Conservation (phyloP, 1,284 basidiomycete species). For the Phellopilus nigrolimitatus region DNA sequence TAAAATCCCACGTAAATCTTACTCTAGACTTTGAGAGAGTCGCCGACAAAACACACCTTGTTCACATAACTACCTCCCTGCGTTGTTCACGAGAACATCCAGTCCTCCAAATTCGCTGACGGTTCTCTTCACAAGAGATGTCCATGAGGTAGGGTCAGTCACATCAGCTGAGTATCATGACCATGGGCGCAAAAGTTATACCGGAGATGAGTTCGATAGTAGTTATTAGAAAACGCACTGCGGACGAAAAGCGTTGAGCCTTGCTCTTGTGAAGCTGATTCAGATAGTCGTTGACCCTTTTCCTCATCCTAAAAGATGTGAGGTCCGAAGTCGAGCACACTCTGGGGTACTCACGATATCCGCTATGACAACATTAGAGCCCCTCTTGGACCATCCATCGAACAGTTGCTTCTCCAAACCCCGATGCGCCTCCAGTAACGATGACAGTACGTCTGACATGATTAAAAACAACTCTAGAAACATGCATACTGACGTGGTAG, state of each 20-base stretch:
- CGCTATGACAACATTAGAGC: slow-evolving; percentile 18
- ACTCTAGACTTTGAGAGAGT: not conserved
- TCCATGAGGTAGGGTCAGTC: slow-evolving; percentile 12
- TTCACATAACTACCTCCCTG: slow-evolving; percentile 17
- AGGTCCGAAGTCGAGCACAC: not conserved
- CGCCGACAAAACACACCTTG: slow-evolving; percentile 4
- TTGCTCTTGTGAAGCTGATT: not conserved
- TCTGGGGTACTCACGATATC: slow-evolving; percentile 7
- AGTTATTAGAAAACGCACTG: slow-evolving; percentile 10
- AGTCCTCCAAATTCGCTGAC: slow-evolving; percentile 11
- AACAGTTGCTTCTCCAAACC: slow-evolving; percentile 16
- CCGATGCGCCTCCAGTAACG: slow-evolving; percentile 18
- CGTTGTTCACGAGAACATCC: slow-evolving; percentile 18
- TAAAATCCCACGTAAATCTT: slow-evolving; percentile 2
- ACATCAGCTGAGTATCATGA: slow-evolving; percentile 13
- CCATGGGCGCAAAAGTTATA: not conserved
- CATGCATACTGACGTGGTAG: not conserved
- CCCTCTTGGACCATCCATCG: slow-evolving; percentile 16
- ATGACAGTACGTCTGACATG: slow-evolving; percentile 11
- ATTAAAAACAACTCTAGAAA: not conserved
- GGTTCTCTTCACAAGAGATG: slow-evolving; percentile 7
- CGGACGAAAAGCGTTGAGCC: slow-evolving; percentile 7
- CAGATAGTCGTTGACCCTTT: slow-evolving; percentile 1
- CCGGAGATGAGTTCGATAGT: not conserved
- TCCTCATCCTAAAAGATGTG: slow-evolving; percentile 8